Evolutionary conservation across 805 yeast genomes (phyloP), one percentile per base, ranked within the genome.

Genomic region (Myxozyma nipponensis): DNA sequence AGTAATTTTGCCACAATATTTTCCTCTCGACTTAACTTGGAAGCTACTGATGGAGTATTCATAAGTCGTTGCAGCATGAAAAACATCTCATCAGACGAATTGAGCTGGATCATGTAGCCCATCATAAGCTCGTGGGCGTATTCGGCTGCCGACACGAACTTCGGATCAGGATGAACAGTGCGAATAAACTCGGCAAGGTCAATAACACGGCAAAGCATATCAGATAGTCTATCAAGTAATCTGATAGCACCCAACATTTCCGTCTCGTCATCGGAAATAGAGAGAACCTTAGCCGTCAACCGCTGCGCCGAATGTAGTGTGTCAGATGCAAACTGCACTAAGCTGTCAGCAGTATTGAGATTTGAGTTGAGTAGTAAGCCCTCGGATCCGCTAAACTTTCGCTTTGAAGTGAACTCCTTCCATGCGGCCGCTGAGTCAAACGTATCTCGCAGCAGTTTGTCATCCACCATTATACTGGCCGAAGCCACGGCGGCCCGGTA

Each of bases 111-210:
- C 98, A 93, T 93, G 67, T 83, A 90, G 63, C 89, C 95, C 67
- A 84, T 91, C 85, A 91, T 79, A 56, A 80, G 73, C 60, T 87
- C 95, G 64, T 91, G 96, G 34, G 93, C 84, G 39, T 77, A 75
- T 63, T 91, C 95, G 1, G 98, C 96, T 1, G 89, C 90, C 36
- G 74, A 74, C 9, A 84, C 75, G 75, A 86, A 88, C 17, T 72
- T 67, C 44, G 72, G 72, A 56, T 82, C 77, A 0, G 98, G 97
- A 64, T 91, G 98, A 23, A 54, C 57, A 22, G 88, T 89, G 42
- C 98, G 72, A 25, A 93, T 80, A 69, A 91, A 91, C 61, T 90
- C 98, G 34, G 96, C 91, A 44, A 91, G 76, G 67, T 93, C 98
- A 37, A 93, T 90, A 4, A 88, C 97, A 49, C 95, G 78, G 65